phyloP scores from a whole-genome alignment of 768 basidiomycete species.

The Suillus plorans region DNA sequence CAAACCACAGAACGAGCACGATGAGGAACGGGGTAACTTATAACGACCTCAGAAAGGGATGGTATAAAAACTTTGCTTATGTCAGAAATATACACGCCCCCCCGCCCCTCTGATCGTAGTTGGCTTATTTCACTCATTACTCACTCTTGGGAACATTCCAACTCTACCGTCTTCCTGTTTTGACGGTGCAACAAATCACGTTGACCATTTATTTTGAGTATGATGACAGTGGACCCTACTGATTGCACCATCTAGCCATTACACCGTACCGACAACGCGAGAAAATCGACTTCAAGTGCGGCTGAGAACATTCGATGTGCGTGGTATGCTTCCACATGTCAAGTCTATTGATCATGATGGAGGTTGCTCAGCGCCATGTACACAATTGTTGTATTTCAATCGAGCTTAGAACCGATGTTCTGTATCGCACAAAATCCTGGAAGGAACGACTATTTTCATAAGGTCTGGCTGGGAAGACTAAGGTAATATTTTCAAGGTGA shows the following conservation, averaged over 20 bases:
- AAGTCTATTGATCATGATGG: neutral
- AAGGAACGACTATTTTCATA: neutral
- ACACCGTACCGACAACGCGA: neutral
- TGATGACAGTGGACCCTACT: neutral
- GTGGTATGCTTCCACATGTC: neutral
- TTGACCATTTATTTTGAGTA: neutral
- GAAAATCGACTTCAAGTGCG: neutral
- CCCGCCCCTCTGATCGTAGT: neutral
- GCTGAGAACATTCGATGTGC: neutral
- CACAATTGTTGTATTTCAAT: neutral
- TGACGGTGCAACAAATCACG: neutral
- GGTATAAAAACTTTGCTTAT: neutral
- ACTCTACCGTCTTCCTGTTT: neutral
- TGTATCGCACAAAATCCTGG: neutral
- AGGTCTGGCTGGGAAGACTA: neutral
- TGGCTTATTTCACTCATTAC: neutral
- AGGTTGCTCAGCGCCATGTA: neutral
- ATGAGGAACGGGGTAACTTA: constrained; percentile 3
- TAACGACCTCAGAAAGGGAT: neutral
- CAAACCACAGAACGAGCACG: constrained; percentile 11
- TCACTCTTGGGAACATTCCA: neutral
- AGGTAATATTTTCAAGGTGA: neutral
- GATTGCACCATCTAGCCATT: neutral
- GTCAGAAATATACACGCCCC: neutral
- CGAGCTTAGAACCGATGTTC: neutral